Evolutionary conservation across 2,329 filamentous ascomycete species (phyloP), one percentile per base, ranked within the genome.

Genomic region (Fusarium stilboides): DNA sequence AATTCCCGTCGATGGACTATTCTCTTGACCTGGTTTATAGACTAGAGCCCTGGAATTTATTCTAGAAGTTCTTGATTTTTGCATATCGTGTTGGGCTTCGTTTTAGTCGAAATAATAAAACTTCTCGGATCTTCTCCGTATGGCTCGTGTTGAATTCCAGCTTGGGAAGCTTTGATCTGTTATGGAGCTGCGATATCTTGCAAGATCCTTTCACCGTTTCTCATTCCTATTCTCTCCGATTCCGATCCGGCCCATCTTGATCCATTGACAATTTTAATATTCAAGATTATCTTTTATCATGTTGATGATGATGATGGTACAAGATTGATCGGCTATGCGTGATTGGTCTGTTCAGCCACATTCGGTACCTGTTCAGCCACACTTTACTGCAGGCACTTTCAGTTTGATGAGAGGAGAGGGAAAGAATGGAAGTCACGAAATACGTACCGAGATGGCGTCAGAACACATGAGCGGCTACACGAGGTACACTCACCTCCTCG

Each of bases 271-370:
- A 43, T 26, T 37, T n/a, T n/a, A 42, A 40, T 37, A 24, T 53
- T 17, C 33, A 43, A 33, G 40, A 49, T 42, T 26, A 36, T 60
- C 49, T 57, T 31, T 31, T 28, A 28, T 28, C 26, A 28, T 28
- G 26, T 9, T 20, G 19, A 54, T 65, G 47, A 46, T 40, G 43
- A 56, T 60, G 26, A 14, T 24, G 19, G 15, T 40, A 33, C 28
- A 31, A 50, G 53, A 68, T 66, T 56, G 50, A 62, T 55, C 36
- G 9, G 22, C 19, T 31, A 14, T 40, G 19, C 12, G 7, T 57
- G 19, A 60, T 69, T 71, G 68, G 64, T 6, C 3, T 5, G 57
- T 57, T 66, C 66, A 71, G 69, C 69, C 69, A 72, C 69, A 62
- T 39, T 54, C 49, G 44, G 62, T 26, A 54, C 14, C 40, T 50